Conservation (phyloP, 129 eudicot species). For the Kitagawia praeruptora region DNA sequence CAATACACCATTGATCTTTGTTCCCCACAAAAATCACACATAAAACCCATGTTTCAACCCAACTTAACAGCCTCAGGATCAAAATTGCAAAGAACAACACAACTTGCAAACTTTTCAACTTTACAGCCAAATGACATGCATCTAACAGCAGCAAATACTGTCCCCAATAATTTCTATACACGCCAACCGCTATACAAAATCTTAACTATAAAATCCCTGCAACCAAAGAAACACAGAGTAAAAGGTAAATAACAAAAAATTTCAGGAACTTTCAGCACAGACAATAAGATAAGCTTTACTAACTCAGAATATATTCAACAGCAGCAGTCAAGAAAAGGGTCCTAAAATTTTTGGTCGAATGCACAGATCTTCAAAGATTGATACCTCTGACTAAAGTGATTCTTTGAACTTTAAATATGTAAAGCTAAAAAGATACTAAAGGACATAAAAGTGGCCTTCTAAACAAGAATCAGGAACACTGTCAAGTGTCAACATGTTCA, state of each 20-base stretch:
- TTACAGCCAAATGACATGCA: not conserved
- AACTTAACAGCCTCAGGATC: not conserved
- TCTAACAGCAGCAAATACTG: not conserved
- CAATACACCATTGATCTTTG: constrained; percentile 73
- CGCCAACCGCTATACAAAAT: not conserved
- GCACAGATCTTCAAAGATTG: not conserved
- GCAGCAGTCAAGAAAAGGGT: not conserved
- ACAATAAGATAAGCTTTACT: constrained; percentile 1
- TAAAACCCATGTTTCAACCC: constrained; percentile 36
- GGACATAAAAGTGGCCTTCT: not conserved
- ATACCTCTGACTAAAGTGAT: not conserved
- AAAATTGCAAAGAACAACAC: not conserved
- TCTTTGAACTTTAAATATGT: not conserved
- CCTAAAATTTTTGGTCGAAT: not conserved
- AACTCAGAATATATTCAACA: not conserved
- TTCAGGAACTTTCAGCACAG: not conserved
- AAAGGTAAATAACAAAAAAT: not conserved
- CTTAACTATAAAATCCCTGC: not conserved
- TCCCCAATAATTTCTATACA: not conserved
- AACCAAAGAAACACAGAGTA: not conserved
- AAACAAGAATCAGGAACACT: not conserved
- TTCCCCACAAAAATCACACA: constrained; percentile 82
- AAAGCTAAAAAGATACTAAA: not conserved
- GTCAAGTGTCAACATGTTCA: not conserved
- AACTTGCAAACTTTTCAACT: not conserved